Conservation (phyloP, 73 alveolate genomes). For the Paramecium bursaria region DNA sequence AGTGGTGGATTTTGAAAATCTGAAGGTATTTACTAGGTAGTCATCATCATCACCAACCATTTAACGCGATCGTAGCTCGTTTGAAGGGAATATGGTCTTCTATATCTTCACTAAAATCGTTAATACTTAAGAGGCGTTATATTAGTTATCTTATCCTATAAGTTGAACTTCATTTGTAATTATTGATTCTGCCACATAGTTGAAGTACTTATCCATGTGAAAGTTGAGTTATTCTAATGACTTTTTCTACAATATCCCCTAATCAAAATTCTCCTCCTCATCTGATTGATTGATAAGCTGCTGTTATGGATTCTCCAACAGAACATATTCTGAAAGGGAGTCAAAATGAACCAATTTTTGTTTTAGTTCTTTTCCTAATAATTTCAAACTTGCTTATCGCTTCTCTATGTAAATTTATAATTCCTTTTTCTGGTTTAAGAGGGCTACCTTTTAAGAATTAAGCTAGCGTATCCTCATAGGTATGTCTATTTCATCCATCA, state of each 20-base stretch:
- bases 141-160: slow-evolving; percentile 28
- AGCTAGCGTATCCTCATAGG: too few relatives aligned
- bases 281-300: too few relatives aligned
- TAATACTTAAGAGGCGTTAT: slow-evolving; percentile 32
- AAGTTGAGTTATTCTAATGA: slow-evolving; percentile 28
- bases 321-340: too few relatives aligned
- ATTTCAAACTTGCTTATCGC: too few relatives aligned
- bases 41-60: slow-evolving; percentile 56
- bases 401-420: too few relatives aligned
- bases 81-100: slow-evolving; percentile 4
- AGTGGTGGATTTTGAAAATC: slow-evolving; percentile 33
- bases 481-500: too few relatives aligned
- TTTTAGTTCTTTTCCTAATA: too few relatives aligned
- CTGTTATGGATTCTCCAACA: too few relatives aligned
- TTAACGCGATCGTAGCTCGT: background rate
- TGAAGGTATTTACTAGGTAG: slow-evolving; percentile 10
- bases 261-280: too few relatives aligned
- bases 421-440: too few relatives aligned
- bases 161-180: slow-evolving; percentile 9
- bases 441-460: too few relatives aligned
- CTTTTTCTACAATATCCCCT: slow-evolving; percentile 36
- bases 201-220: slow-evolving; percentile 39
- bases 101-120: slow-evolving; percentile 16
- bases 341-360: too few relatives aligned
- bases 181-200: slow-evolving; percentile 2